A percentile compares a stretch with the other conserved stretches of the same genome.
Conservation (phyloP, 306 rosid genomes). For the Vicia villosa region DNA sequence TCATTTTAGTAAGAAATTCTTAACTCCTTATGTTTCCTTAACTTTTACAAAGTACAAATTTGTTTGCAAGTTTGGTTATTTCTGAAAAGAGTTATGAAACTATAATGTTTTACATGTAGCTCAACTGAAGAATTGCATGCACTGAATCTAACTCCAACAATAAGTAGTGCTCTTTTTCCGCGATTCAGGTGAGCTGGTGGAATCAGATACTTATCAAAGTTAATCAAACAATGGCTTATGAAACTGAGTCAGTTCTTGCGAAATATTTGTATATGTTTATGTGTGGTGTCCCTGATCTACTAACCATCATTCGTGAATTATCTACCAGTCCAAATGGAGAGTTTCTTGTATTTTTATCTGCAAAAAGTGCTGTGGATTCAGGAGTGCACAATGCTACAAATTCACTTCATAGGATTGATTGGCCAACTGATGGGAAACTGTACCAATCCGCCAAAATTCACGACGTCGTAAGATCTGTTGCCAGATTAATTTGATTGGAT, state of each 20-base stretch:
- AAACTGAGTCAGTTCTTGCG: slow-evolving; percentile 9
- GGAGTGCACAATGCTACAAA: slow-evolving; percentile 81
- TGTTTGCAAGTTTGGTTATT: slow-evolving; percentile 20
- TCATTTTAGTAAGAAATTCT: slow-evolving; percentile 35
- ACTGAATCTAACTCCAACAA: slow-evolving; percentile 64
- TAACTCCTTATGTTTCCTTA: not conserved
- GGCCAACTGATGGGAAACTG: slow-evolving; percentile 58
- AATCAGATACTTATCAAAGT: slow-evolving; percentile 1
- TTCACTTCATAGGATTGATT: slow-evolving; percentile 86
- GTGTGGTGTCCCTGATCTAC: no score
- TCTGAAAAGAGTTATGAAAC: slow-evolving; percentile 13
- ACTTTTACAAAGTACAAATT: not conserved
- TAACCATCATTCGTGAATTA: slow-evolving; percentile 30
- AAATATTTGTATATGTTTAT: no score
- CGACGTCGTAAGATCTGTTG: slow-evolving; percentile 61
- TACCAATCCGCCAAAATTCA: slow-evolving; percentile 49
- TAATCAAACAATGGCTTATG: slow-evolving; percentile 6
- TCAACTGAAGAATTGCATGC: slow-evolving; percentile 45
- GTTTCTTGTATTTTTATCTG: slow-evolving; percentile 73
- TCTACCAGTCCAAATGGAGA: slow-evolving; percentile 79
- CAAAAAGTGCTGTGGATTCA: slow-evolving; percentile 73
- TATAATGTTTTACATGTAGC: slow-evolving; percentile 49
- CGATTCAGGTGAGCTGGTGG: slow-evolving; percentile 66
- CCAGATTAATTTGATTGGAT: slow-evolving; percentile 17
- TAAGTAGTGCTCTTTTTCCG: slow-evolving; percentile 77